Evolutionary conservation across 371 early-diverging fungal genomes (phyloP).

Genomic region (Gilbertella persicaria): DNA sequence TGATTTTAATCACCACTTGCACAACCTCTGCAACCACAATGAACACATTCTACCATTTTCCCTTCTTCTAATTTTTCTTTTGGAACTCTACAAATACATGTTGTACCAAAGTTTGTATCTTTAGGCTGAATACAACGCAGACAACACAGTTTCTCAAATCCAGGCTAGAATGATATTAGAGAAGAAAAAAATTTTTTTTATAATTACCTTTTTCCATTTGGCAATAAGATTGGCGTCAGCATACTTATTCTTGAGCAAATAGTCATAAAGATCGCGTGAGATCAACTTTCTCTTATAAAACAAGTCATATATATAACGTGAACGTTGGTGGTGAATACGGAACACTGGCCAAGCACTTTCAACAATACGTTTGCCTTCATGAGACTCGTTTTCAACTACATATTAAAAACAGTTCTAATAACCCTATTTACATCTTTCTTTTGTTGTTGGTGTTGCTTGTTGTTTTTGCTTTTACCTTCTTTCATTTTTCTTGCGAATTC

Average conservation of each 20-base stretch:
- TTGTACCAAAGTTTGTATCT: constrained; percentile 97
- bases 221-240: constrained; percentile 96
- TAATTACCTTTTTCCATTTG: constrained; percentile 94
- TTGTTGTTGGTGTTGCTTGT: background rate
- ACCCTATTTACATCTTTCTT: too few species aligned
- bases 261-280: constrained; percentile 90
- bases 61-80: constrained; percentile 87
- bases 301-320: constrained; percentile 94
- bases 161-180: constrained; percentile 59
- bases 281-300: constrained; percentile 95
- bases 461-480: constrained; percentile 73
- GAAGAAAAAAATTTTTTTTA: background rate
- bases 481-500: constrained; percentile 95
- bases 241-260: constrained; percentile 86
- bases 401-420: constrained; percentile 7
- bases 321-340: constrained; percentile 96
- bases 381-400: constrained; percentile 93
- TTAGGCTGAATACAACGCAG: constrained; percentile 95
- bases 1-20: constrained; percentile 54
- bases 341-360: constrained; percentile 96
- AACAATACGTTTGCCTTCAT: constrained; percentile 92
- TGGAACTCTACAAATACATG: constrained; percentile 98
- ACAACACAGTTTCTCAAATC: constrained; percentile 98
- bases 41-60: constrained; percentile 89
- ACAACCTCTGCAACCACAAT: constrained; percentile 91